Conservation (phyloP, 2,329 filamentous ascomycete species). For the Phialemonium atrogriseum region DNA sequence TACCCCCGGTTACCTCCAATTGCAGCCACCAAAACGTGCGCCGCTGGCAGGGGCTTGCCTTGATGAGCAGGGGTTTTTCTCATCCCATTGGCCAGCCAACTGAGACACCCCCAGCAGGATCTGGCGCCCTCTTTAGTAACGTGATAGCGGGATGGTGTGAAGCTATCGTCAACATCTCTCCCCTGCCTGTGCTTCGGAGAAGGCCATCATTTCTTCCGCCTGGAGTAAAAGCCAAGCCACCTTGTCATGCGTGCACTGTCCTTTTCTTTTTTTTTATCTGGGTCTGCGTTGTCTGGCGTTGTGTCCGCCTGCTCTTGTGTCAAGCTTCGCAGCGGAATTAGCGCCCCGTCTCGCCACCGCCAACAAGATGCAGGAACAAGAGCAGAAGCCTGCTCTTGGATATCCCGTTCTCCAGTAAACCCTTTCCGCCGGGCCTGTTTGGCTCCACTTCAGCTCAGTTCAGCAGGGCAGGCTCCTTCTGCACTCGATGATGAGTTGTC, state of each 20-base stretch:
- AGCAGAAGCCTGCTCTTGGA: slow-evolving; percentile 4
- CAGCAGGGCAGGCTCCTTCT: too few relatives aligned
- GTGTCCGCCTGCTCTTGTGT: too few relatives aligned
- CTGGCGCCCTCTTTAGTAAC: slow-evolving; percentile 22
- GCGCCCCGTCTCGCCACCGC: not conserved
- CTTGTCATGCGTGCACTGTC: too few relatives aligned
- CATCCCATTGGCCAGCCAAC: slow-evolving; percentile 21
- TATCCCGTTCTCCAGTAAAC: too few relatives aligned
- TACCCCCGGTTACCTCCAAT: slow-evolving; percentile 18
- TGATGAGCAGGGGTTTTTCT: slow-evolving; percentile 21
- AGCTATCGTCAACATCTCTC: slow-evolving; percentile 10
- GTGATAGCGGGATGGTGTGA: slow-evolving; percentile 22
- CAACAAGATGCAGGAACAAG: slow-evolving; percentile 3
- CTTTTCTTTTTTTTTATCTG: not conserved
- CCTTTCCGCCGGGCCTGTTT: too few relatives aligned
- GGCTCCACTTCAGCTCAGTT: too few relatives aligned
- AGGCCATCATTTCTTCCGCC: too few relatives aligned
- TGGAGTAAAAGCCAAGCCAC: too few relatives aligned
- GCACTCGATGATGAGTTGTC: too few relatives aligned
- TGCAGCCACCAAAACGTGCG: slow-evolving; percentile 23
- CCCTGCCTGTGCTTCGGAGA: too few relatives aligned
- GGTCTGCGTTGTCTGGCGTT: too few relatives aligned
- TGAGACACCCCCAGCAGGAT: slow-evolving; percentile 17
- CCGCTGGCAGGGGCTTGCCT: slow-evolving; percentile 16
- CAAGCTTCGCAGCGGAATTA: too few relatives aligned